Percentiles rank a stretch among this genome's conserved stretches.
Evolutionary conservation across 1,139 yeast species (phyloP).

Genomic region (Candida smagusa): DNA sequence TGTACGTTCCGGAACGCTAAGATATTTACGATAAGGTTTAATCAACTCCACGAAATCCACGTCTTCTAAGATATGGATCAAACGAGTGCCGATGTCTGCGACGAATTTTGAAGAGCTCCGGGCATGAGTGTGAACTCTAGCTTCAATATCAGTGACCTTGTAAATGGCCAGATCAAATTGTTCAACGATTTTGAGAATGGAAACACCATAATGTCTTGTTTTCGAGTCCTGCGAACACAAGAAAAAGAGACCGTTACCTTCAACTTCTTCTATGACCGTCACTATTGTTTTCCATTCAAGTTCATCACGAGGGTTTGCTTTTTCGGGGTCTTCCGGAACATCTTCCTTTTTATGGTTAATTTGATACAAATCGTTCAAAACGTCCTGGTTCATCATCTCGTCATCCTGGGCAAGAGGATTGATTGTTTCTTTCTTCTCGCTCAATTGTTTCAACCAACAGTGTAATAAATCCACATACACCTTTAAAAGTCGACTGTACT

Average conservation of each 20-base stretch:
- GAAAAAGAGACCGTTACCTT: constrained; percentile 92
- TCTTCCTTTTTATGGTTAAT: constrained; percentile 26
- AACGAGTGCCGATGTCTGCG: constrained; percentile 74
- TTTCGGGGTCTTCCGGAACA: constrained; percentile 10
- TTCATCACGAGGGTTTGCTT: constrained; percentile 49
- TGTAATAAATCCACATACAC: constrained; percentile 75
- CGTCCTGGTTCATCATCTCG: constrained; percentile 39
- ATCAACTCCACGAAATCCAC: constrained; percentile 68
- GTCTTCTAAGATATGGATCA: constrained; percentile 73
- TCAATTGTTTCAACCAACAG: constrained; percentile 65
- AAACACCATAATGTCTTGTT: constrained; percentile 70
- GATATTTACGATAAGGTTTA: constrained; percentile 52
- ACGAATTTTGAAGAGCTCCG: constrained; percentile 69
- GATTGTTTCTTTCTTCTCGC: constrained; percentile 31
- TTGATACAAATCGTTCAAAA: constrained; percentile 43
- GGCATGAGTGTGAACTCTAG: constrained; percentile 32
- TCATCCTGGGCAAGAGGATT: constrained; percentile 36
- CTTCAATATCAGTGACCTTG: constrained; percentile 34
- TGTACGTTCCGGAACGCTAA: constrained; percentile 80
- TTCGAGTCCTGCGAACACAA: constrained; percentile 83
- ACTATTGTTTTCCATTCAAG: constrained; percentile 75
- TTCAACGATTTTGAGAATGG: constrained; percentile 71
- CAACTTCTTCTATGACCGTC: constrained; percentile 87
- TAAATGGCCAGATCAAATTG: constrained; percentile 81
- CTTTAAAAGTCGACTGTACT: constrained; percentile 58